phyloP scores from a whole-genome alignment of 2,329 filamentous ascomycete species.

The Colletotrichum spinosum region DNA sequence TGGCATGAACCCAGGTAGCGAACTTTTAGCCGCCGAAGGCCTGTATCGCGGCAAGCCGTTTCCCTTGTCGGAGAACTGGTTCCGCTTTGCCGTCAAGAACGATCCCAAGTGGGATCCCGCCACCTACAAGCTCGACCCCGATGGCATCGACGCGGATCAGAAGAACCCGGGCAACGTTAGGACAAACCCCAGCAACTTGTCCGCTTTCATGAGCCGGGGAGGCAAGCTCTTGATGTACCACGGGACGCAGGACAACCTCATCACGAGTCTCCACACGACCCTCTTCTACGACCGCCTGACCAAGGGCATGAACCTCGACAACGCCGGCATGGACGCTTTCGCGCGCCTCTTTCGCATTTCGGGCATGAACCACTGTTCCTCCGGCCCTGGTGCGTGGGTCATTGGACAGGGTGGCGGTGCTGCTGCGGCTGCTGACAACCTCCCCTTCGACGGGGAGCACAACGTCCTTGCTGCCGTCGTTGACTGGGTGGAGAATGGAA shows the following conservation, averaged over 20 bases:
- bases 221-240: constrained; percentile 61
- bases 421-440: constrained; percentile 34
- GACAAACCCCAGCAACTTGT: constrained; percentile 53
- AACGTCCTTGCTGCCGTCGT: constrained; percentile 62
- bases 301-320: constrained; percentile 54
- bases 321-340: constrained; percentile 54
- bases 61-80: constrained; percentile 46
- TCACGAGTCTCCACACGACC: constrained; percentile 57
- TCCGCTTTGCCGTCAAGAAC: constrained; percentile 54
- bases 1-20: constrained; percentile 60
- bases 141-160: constrained; percentile 46
- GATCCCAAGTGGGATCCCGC: constrained; percentile 50
- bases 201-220: constrained; percentile 52
- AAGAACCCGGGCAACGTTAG: constrained; percentile 52
- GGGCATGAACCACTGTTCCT: constrained; percentile 63
- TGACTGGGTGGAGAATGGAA: constrained; percentile 58
- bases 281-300: constrained; percentile 61
- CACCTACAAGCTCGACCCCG: constrained; percentile 47
- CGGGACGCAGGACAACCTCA: constrained; percentile 54
- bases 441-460: constrained; percentile 48
- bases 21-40: constrained; percentile 55
- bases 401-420: constrained; percentile 42
- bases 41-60: constrained; percentile 51
- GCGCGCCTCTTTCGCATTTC: constrained; percentile 66
- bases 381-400: constrained; percentile 58